Base-by-base conservation (phyloP, 2,329 filamentous ascomycete genomes). In the Cryoendolithus antarcticus region DNA sequence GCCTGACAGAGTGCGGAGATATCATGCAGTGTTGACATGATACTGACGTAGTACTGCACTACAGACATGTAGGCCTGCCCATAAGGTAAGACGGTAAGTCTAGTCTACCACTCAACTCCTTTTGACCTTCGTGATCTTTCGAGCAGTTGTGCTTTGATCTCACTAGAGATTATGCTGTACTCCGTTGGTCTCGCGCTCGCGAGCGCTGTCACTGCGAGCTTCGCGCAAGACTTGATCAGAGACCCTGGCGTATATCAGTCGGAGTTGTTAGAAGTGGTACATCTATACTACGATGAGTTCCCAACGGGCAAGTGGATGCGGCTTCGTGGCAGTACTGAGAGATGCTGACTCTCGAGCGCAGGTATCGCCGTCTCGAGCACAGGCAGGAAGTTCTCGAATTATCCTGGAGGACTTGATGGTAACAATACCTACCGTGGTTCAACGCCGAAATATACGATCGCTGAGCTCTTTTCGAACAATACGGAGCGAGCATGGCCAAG, bases 341-440 rank as follows among this genome's bases (percentile, higher is more conserved):
- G 6, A 12, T 30, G 15, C 24, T 32, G 10, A 46, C 30, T 12
- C 13, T 31, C 6, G 48, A 60, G 7, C 24, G 4, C 24, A 27
- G 66, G 69, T 11, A 69, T 72, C 38, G 65, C 71, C 2, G 68
- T 73, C 6, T 72, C 70, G 1, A 58, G 59, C 6, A 62, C 55
- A 7, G 69, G 69, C 1, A 63, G 69, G 34, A 66, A 63, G 44
- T 73, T 74, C 49, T 67, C 65, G 15, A 72, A 70, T 45, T 72
- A 71, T 44, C 69, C 69, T 4, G 50, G 50, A 13, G 68, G 64
- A 5, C 58, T 74, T 1, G 69, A 74, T 43, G 48, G 56, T 4
- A 65, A 61, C 39, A 69, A 72, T 49, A 64, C 61, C 8, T 63
- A 64, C 44, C 54, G 58, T 15, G 60, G 62, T 35, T 54, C 41